Evolutionary conservation across 106 monocot species (phyloP).

Genomic region (Allium sativum): DNA sequence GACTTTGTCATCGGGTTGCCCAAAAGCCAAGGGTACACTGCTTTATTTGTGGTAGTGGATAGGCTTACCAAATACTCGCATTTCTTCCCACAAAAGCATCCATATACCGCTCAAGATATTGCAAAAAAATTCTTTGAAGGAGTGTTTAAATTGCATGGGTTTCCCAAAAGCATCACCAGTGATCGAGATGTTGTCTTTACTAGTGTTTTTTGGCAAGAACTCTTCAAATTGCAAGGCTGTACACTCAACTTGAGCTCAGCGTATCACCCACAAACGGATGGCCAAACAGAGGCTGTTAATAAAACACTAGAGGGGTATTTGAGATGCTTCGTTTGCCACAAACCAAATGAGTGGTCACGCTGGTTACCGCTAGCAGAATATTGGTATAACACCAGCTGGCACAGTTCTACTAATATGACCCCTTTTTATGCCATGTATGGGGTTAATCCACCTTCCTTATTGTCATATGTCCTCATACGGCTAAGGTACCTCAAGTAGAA

Average conservation of each 20-base stretch:
- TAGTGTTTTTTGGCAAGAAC: neutral
- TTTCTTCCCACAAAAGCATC: neutral
- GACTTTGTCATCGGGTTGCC: neutral
- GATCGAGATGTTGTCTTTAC: neutral
- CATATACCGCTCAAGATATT: neutral
- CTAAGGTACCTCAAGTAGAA: neutral
- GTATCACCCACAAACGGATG: neutral
- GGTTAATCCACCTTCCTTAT: neutral
- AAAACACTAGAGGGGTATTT: neutral
- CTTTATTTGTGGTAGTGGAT: neutral
- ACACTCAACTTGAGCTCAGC: neutral
- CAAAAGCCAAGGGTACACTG: neutral
- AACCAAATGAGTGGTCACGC: neutral
- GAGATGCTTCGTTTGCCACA: neutral
- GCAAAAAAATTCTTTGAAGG: neutral
- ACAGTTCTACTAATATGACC: neutral
- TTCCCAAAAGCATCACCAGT: neutral
- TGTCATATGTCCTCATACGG: neutral
- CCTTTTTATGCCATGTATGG: neutral
- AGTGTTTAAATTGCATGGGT: neutral
- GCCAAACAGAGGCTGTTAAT: neutral
- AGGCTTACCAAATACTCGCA: neutral
- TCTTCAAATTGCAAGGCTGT: neutral
- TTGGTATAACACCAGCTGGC: neutral
- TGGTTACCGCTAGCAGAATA: neutral